Evolutionary conservation across 108 stramenopile genomes (phyloP).

Genomic region (Bacterosira constricta): DNA sequence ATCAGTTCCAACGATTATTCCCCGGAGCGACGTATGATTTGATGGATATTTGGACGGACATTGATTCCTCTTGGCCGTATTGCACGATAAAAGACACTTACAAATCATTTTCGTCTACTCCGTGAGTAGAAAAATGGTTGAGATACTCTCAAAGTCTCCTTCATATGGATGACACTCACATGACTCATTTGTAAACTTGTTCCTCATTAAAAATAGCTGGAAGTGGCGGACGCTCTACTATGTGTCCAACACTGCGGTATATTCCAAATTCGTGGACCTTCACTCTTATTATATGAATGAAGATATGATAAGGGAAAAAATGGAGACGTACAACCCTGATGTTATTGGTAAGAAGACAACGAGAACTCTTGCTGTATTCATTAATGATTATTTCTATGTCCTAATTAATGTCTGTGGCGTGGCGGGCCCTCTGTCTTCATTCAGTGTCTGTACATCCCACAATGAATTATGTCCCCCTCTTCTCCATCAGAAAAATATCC

Average conservation of each 20-base stretch:
- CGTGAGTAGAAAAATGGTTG: too few species aligned
- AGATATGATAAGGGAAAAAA: slow-evolving; percentile 55
- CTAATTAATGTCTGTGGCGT: not conserved
- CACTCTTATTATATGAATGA: slow-evolving; percentile 66
- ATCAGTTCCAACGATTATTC: slow-evolving; percentile 82
- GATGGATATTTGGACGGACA: slow-evolving; percentile 81
- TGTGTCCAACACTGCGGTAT: slow-evolving; percentile 66
- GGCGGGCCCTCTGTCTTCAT: not conserved
- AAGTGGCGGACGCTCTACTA: slow-evolving; percentile 89
- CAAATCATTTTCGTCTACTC: slow-evolving; percentile 83
- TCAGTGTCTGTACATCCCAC: slow-evolving; percentile 92
- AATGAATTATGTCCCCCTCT: slow-evolving; percentile 89
- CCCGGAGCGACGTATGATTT: slow-evolving; percentile 89
- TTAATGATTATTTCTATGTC: not conserved
- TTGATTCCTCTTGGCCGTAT: slow-evolving; percentile 59
- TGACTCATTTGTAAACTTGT: too few species aligned
- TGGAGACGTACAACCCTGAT: slow-evolving; percentile 78
- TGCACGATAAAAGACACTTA: slow-evolving; percentile 65
- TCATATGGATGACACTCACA: too few species aligned
- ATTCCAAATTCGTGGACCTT: slow-evolving; percentile 58
- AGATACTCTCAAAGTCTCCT: too few species aligned
- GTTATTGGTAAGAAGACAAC: slow-evolving; percentile 53
- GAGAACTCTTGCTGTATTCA: not conserved
- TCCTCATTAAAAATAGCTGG: too few species aligned
- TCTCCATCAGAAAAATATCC: slow-evolving; percentile 57